Conservation (phyloP, 768 basidiomycete genomes). For the Myochromella boudieri region DNA sequence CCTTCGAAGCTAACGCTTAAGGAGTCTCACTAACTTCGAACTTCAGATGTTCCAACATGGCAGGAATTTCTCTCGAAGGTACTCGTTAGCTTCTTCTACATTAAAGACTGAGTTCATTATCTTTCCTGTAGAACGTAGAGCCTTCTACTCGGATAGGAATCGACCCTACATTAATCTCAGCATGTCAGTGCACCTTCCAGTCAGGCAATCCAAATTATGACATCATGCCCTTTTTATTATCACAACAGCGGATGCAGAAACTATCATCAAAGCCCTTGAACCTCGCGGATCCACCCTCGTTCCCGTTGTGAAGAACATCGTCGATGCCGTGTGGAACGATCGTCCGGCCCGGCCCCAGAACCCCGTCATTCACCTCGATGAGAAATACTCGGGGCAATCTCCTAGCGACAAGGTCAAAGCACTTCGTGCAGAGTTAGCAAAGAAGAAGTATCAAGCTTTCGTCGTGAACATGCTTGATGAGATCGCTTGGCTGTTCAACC, state of each 20-base stretch:
- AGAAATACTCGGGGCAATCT: slow-evolving; percentile 74
- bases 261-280: slow-evolving; percentile 56
- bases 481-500: slow-evolving; percentile 91
- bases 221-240: neutral
- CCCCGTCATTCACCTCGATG: slow-evolving; percentile 63
- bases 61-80: slow-evolving; percentile 83
- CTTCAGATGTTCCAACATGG: slow-evolving; percentile 83
- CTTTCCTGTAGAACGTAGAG: slow-evolving; percentile 51
- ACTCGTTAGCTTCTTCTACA: too few relatives aligned
- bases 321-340: slow-evolving; percentile 78
- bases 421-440: slow-evolving; percentile 63
- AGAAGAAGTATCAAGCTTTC: slow-evolving; percentile 66
- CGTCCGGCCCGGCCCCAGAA: slow-evolving; percentile 71
- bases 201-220: neutral
- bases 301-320: slow-evolving; percentile 66
- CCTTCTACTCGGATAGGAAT: slow-evolving; percentile 71
- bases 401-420: slow-evolving; percentile 65
- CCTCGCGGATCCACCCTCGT: slow-evolving; percentile 61
- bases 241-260: slow-evolving; percentile 59
- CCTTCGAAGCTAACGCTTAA: slow-evolving; percentile 1
- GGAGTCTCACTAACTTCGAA: neutral
- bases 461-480: slow-evolving; percentile 92
- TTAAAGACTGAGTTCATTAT: too few relatives aligned
- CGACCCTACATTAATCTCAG: slow-evolving; percentile 75
- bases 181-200: slow-evolving; percentile 38